phyloP scores from a whole-genome alignment of 176 grass and related monocot species.

The Puccinellia tenuiflora region DNA sequence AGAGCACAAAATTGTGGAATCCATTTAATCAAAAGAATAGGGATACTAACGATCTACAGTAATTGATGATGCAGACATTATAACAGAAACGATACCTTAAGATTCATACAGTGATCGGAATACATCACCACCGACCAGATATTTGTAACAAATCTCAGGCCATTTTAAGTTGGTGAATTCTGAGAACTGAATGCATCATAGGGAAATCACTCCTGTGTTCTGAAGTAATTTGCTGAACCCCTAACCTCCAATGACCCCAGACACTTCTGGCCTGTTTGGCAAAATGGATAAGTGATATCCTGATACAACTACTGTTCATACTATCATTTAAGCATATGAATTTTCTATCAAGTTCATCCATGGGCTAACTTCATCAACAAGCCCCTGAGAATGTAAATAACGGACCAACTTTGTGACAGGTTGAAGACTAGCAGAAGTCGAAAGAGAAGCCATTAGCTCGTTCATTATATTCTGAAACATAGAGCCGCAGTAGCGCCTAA shows the following conservation, averaged over 20 bases:
- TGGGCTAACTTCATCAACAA: constrained; percentile 50
- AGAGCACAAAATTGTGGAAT: background rate
- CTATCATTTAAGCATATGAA: background rate
- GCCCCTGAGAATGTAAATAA: constrained; percentile 43
- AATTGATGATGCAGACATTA: background rate
- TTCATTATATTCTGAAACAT: constrained; percentile 47
- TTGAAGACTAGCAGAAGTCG: constrained; percentile 65
- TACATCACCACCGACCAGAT: background rate
- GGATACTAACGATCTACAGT: background rate
- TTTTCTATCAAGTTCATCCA: constrained; percentile 47
- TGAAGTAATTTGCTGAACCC: background rate
- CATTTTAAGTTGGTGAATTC: background rate
- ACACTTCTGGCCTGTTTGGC: background rate
- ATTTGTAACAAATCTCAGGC: background rate
- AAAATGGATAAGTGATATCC: background rate
- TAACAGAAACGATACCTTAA: background rate
- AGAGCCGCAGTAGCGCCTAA: constrained; percentile 36
- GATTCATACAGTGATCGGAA: background rate
- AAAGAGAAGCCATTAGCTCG: constrained; percentile 75
- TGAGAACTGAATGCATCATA: background rate
- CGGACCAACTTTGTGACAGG: constrained; percentile 49
- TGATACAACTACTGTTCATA: background rate
- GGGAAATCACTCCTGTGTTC: background rate
- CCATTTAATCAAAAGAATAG: background rate
- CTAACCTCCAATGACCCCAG: background rate